Conservation (phyloP, 768 basidiomycete species). For the Termitomyces titanicus region DNA sequence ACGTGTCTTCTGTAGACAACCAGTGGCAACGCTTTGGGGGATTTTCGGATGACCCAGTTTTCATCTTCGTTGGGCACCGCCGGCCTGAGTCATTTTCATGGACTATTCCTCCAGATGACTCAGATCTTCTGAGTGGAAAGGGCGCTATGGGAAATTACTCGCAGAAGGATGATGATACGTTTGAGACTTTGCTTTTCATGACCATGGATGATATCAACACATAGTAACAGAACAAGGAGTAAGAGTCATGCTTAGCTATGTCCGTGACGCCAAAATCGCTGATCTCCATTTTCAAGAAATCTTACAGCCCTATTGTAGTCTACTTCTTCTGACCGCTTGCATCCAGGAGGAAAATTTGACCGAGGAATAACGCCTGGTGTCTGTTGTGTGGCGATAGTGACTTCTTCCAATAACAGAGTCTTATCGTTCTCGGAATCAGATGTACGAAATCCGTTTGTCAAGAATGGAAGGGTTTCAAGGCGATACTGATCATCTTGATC, state of each 20-base stretch:
- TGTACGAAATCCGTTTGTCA: slow-evolving; percentile 38
- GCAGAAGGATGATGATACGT: slow-evolving; percentile 62
- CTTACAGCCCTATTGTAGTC: slow-evolving; percentile 53
- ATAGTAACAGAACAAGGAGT: background rate
- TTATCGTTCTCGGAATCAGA: slow-evolving; percentile 17
- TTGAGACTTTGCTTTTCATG: slow-evolving; percentile 63
- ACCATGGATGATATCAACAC: slow-evolving; percentile 24
- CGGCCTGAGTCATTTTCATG: slow-evolving; percentile 55
- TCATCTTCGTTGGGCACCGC: slow-evolving; percentile 61
- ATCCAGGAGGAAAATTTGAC: slow-evolving; percentile 53
- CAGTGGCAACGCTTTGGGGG: slow-evolving; percentile 42
- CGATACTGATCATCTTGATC: slow-evolving; percentile 34
- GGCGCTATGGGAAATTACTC: slow-evolving; percentile 41
- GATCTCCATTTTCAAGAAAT: slow-evolving; percentile 53
- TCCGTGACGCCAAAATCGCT: slow-evolving; percentile 37
- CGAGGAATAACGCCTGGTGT: slow-evolving; percentile 34
- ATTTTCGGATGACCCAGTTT: slow-evolving; percentile 41
- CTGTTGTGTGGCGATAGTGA: slow-evolving; percentile 36
- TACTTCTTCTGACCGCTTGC: slow-evolving; percentile 34
- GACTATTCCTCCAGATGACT: slow-evolving; percentile 48
- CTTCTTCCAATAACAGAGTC: slow-evolving; percentile 33
- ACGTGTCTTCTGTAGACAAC: slow-evolving; percentile 10
- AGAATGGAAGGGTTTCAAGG: slow-evolving; percentile 39
- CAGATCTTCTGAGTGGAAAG: slow-evolving; percentile 53
- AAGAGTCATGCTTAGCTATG: background rate